Conservation (phyloP, 2,329 filamentous ascomycete species). For the Botrytis porri region DNA sequence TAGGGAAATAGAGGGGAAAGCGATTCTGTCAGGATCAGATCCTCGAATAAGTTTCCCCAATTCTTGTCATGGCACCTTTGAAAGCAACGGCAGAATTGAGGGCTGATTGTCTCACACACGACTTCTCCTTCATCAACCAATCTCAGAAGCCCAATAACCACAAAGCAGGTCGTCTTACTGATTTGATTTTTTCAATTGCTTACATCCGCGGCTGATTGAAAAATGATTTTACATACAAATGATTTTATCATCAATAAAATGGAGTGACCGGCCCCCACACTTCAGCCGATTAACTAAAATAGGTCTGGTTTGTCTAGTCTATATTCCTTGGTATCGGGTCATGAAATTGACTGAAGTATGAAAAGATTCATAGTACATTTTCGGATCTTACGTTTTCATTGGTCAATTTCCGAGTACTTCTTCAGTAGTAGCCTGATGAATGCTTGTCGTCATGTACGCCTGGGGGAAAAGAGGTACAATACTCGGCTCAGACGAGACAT, state of each 20-base stretch:
- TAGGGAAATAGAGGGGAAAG: neutral
- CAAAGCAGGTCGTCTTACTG: neutral
- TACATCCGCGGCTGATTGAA: constrained; percentile 5
- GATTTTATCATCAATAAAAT: neutral
- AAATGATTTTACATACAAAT: neutral
- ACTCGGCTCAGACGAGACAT: constrained; percentile 12
- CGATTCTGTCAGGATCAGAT: neutral
- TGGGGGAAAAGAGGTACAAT: neutral
- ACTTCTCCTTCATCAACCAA: constrained; percentile 3
- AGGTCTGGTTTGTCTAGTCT: neutral
- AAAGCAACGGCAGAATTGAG: neutral
- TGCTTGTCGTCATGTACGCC: constrained; percentile 15
- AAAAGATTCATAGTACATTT: neutral
- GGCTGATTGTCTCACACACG: constrained; percentile 9
- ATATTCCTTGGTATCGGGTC: neutral
- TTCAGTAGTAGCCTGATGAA: constrained; percentile 1
- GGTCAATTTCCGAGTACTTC: constrained; percentile 17
- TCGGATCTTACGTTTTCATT: neutral
- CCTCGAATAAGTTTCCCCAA: neutral
- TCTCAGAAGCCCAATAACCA: neutral
- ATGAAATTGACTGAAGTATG: neutral
- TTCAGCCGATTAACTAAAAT: neutral
- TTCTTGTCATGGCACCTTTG: neutral
- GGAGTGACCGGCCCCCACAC: neutral
- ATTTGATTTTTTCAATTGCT: neutral